Conservation (phyloP, 139 green algal species). For the Eudorina sp. region DNA sequence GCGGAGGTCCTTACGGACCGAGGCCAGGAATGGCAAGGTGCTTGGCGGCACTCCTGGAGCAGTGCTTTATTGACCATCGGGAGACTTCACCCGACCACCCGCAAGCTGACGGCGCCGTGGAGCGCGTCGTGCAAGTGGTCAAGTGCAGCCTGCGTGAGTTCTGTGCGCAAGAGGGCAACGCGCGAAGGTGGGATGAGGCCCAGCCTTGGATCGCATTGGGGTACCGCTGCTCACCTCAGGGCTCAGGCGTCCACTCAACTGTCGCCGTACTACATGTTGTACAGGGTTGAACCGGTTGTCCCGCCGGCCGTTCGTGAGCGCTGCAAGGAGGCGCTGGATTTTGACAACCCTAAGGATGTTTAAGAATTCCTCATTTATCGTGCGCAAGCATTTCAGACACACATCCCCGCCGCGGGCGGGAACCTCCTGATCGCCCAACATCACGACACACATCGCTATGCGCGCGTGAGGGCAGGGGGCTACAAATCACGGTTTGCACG, state of each 20-base stretch:
- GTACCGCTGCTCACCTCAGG: slow-evolving; percentile 45
- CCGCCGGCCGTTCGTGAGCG: neutral
- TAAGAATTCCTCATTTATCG: neutral
- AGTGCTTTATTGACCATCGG: too few species aligned
- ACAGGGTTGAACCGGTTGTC: too few species aligned
- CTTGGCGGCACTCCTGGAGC: too few species aligned
- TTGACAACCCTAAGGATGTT: too few species aligned
- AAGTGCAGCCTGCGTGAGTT: neutral
- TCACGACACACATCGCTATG: too few species aligned
- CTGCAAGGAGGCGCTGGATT: neutral
- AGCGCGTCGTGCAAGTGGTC: neutral
- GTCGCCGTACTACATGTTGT: too few species aligned
- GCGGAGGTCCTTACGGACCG: too few species aligned
- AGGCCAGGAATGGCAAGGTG: too few species aligned
- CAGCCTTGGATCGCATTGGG: slow-evolving; percentile 33
- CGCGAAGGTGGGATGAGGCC: too few species aligned
- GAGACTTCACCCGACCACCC: neutral
- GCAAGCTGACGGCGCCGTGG: neutral
- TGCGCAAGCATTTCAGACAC: too few species aligned
- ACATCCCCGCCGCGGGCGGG: too few species aligned
- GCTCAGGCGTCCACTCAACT: slow-evolving; percentile 3
- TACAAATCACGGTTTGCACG: neutral
- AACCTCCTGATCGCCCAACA: too few species aligned
- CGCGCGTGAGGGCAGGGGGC: neutral
- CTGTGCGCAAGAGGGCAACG: neutral